These are phyloP conservation scores for Anthracocystis setariae DNA, from an alignment of 1,284 basidiomycete species.

Conservation along the genomic window DNA sequence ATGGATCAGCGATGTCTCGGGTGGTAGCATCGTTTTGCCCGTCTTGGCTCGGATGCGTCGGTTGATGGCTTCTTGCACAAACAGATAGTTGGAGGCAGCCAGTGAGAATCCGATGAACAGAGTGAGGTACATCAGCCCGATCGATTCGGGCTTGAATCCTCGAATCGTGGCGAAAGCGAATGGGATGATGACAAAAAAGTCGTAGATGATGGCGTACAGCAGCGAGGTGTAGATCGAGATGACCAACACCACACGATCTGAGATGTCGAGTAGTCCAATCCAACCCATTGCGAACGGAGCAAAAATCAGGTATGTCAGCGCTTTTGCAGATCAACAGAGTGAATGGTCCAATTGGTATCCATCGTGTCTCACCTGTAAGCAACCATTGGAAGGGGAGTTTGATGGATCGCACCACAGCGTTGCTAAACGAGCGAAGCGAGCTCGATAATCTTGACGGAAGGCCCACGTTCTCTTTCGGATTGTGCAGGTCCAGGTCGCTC, in stretches of 20 bases:
- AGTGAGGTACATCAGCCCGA: slow-evolving; percentile 40
- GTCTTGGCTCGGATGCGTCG: slow-evolving; percentile 23
- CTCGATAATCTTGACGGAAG: background rate
- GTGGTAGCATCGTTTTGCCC: slow-evolving; percentile 22
- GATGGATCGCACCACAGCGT: slow-evolving; percentile 8
- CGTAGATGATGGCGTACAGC: slow-evolving; percentile 49
- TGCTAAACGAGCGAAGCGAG: slow-evolving; percentile 9
- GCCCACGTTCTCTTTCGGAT: background rate
- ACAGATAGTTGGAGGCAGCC: slow-evolving; percentile 20
- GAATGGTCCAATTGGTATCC: no score
- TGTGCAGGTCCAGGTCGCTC: background rate
- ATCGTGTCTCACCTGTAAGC: slow-evolving; percentile 8
- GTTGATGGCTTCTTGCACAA: slow-evolving; percentile 32
- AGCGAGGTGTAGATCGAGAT: slow-evolving; percentile 43
- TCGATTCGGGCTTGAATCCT: slow-evolving; percentile 30
- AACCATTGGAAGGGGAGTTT: slow-evolving; percentile 43
- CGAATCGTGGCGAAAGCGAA: slow-evolving; percentile 40
- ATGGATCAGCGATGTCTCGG: slow-evolving; percentile 34
- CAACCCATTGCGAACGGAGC: no score
- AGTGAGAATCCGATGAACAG: slow-evolving; percentile 42
- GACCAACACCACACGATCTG: slow-evolving; percentile 42
- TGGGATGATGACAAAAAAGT: slow-evolving; percentile 48
- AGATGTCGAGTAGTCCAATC: background rate
- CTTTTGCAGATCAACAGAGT: no score
- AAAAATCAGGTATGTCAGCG: no score